phyloP scores from a whole-genome alignment of 2,329 filamentous ascomycete genomes.

The Botrytis elliptica region DNA sequence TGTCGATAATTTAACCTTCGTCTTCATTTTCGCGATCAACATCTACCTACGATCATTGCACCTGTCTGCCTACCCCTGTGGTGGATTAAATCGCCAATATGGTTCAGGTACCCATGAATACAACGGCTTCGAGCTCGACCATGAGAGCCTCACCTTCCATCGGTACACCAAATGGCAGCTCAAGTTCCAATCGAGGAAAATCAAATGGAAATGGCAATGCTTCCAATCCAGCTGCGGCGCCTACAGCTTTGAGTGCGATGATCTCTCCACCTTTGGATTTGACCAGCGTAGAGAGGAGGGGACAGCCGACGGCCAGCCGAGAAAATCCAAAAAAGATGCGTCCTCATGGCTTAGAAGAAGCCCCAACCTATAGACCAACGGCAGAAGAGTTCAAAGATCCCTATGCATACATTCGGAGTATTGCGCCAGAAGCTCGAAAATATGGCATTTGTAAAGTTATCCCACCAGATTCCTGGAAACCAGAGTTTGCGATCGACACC shows the following conservation, averaged over 20 bases:
- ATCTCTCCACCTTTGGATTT: slow-evolving; percentile 66
- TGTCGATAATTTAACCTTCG: slow-evolving; percentile 31
- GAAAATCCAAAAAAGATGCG: slow-evolving; percentile 76
- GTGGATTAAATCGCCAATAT: slow-evolving; percentile 29
- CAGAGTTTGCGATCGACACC: slow-evolving; percentile 92
- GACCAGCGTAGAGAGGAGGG: slow-evolving; percentile 86
- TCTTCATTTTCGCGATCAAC: slow-evolving; percentile 1
- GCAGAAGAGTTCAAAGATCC: slow-evolving; percentile 95
- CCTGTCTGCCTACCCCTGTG: background rate
- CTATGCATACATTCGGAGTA: slow-evolving; percentile 89
- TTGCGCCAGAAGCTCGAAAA: slow-evolving; percentile 77
- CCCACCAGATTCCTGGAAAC: slow-evolving; percentile 90
- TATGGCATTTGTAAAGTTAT: slow-evolving; percentile 96
- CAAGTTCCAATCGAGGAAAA: slow-evolving; percentile 35
- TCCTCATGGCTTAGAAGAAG: slow-evolving; percentile 82
- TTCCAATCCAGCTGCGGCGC: slow-evolving; percentile 37
- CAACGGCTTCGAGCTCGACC: slow-evolving; percentile 32
- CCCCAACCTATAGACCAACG: slow-evolving; percentile 85
- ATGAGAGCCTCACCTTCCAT: slow-evolving; percentile 36
- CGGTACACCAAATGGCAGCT: slow-evolving; percentile 29
- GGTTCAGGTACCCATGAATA: slow-evolving; percentile 38
- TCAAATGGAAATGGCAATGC: slow-evolving; percentile 33
- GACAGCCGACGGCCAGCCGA: slow-evolving; percentile 72
- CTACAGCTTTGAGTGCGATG: slow-evolving; percentile 40
- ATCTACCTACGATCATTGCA: background rate